Base-by-base conservation (phyloP, 768 basidiomycete species). In the Strobilomyces confusus region DNA sequence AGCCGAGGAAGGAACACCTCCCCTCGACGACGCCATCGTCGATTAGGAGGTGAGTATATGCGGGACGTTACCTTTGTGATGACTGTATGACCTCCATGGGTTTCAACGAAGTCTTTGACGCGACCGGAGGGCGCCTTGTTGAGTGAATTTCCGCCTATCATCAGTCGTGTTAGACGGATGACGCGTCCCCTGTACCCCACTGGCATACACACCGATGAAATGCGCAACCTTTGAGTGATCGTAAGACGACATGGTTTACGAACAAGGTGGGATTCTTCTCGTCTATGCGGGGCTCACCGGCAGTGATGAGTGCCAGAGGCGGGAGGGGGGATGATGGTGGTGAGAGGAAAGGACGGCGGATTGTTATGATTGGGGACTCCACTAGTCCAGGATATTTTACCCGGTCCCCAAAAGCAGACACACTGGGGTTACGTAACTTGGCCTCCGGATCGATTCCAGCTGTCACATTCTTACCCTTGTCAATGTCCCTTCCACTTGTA, bases 61-160 rank as follows among this genome's bases (percentile, higher is more conserved):
- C 62, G 47, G 22, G 52, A 4, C 9, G 66, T 80, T 62, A 95
- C 97, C 77, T 98, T 98, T 54, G 93, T 97, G 73, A 99, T 98
- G 56, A 98, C 95, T 19, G 97, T 95, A 72, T 99, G 97, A 53
- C 97, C 97, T 11, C 95, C 94, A 69, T 95, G 77, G 45, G 76
- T 74, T 67, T 88, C 86, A 33, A 98, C 95, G 72, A 95, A 99
- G 74, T 98, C 94, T 58, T 84, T 78, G 38, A 99, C 85, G 56
- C 78, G 80, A 49, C 90, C 82, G 25, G 86, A 77, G 25, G 87
- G 75, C 29, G 95, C 95, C 56, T 81, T 86, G 55, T 94, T 91
- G 57, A 99, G 68, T 29, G 90, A 84, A 74, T 98, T 98, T 57
- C 92, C 95, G 65, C 97, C 97, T 98, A 65, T n/a, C 32, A 32